These are phyloP conservation scores for Chenopodium quinoa DNA, from an alignment of 148 eudicot genomes.

Conservation along the genomic window DNA sequence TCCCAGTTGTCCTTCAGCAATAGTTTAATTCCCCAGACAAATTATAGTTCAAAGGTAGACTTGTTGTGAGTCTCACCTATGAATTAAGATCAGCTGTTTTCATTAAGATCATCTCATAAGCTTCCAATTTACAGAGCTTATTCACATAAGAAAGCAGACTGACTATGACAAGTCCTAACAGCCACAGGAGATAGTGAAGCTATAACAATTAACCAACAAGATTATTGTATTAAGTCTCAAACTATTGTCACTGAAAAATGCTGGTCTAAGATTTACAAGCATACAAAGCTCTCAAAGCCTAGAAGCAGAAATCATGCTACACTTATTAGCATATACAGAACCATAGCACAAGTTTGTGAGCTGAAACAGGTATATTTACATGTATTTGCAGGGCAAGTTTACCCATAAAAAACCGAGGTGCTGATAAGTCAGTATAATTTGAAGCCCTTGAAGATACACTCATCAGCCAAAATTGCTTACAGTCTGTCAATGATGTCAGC, in stretches of 20 bases:
- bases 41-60: not conserved
- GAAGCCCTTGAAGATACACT: slow-evolving; percentile 14
- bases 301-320: not conserved
- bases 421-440: not conserved
- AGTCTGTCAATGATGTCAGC: slow-evolving; percentile 13
- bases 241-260: not conserved
- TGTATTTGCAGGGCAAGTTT: not conserved
- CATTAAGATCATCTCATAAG: not conserved
- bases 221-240: not conserved
- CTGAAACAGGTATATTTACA: slow-evolving; percentile 20
- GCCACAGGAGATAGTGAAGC: not conserved
- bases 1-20: too few relatives aligned
- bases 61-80: too few relatives aligned
- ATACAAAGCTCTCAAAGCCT: not conserved
- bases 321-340: slow-evolving; percentile 22
- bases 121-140: not conserved
- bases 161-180: not conserved
- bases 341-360: not conserved
- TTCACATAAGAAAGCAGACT: not conserved
- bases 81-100: not conserved
- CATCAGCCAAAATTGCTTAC: slow-evolving; percentile 25
- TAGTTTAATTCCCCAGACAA: too few relatives aligned
- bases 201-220: not conserved
- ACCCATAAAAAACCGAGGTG: not conserved
- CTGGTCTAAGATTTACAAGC: not conserved